Base-by-base conservation (phyloP, 2,329 filamentous ascomycete genomes). In the Sporothrix dimorphospora region DNA sequence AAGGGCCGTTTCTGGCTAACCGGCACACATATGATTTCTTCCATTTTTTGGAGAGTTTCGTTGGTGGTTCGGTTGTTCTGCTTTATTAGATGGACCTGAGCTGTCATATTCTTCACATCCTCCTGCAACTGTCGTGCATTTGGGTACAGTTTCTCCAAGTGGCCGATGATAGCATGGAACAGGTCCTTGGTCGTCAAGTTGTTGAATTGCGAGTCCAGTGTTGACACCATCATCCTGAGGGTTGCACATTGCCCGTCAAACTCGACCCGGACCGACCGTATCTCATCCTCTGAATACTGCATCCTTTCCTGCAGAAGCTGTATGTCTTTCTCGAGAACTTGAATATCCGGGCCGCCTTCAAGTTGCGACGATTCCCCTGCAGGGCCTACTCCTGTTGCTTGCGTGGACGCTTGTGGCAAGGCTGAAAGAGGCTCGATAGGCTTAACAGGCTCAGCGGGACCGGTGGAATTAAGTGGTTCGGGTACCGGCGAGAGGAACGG, bases 151-250 rank as follows among this genome's bases (percentile, higher is more conserved):
- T 75, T 72, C 53, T 80, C 78, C 38, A 85, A 78, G 14, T 83
- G 77, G 0, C 78, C 77, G 4, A 83, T 75, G 9, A 87, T 84
- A 0, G 78, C 78, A 6, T 80, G 78, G 16, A 81, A 83, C 34
- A 87, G 78, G 1, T 78, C 75, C 61, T 80, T 82, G 1, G 85
- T 84, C 24, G 77, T 81, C 8, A 90, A 77, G 74, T 86, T 87
- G 71, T 83, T 84, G 73, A 83, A 88, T 73, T 85, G 86, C 0
- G 73, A 71, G 75, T 86, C 83, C 8, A 90, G 75, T 0, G 80
- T 77, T 24, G 75, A 76, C 4, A 86, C 42, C 61, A 82, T 77
- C 51, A 81, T 76, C 19, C 81, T 79, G 6, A 86, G 74, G 4
- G 77, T 76, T 0, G 80, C 78, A 21, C 79, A 75, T 47, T 76